Conservation (phyloP, 164 flowering plant genomes). For the Paratinospora sagittata region DNA sequence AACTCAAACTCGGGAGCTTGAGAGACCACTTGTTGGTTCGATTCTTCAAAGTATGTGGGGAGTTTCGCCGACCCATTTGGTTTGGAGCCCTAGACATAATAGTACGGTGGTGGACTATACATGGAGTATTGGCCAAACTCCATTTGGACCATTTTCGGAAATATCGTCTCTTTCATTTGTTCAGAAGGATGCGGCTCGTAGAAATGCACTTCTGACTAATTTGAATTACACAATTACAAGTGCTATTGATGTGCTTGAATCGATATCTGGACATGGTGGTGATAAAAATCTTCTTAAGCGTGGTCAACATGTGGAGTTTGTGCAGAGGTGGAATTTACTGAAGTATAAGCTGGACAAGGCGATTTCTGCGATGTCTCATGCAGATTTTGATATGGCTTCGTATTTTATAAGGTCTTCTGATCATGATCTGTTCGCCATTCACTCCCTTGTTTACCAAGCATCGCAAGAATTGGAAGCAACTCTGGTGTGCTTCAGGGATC, state of each 20-base stretch:
- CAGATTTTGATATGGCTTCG: constrained; percentile 76
- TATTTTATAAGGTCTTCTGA: constrained; percentile 73
- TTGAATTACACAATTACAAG: constrained; percentile 73
- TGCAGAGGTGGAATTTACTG: constrained; percentile 81
- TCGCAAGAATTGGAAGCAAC: constrained; percentile 84
- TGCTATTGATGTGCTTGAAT: constrained; percentile 73
- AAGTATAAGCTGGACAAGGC: constrained; percentile 85
- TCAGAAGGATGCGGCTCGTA: constrained; percentile 92
- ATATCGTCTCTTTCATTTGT: constrained; percentile 67
- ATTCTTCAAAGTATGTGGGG: constrained; percentile 98
- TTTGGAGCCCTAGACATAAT: constrained; percentile 88
- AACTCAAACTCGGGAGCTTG: constrained; percentile 75
- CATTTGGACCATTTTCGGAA: constrained; percentile 96
- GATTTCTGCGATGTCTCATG: constrained; percentile 74
- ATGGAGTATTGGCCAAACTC: constrained; percentile 96
- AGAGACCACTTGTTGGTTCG: constrained; percentile 81
- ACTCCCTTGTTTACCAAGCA: constrained; percentile 69
- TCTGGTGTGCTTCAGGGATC: constrained; percentile 88
- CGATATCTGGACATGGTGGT: constrained; percentile 73
- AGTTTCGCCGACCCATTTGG: constrained; percentile 86
- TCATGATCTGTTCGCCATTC: constrained; percentile 78
- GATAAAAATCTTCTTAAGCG: constrained; percentile 58
- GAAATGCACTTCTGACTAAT: constrained; percentile 71
- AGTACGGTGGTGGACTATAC: constrained; percentile 82
- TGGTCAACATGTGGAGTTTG: constrained; percentile 48